Evolutionary conservation across 441 rosid genomes (phyloP), one percentile per base, ranked within the genome.

Genomic region (Hura crepitans): DNA sequence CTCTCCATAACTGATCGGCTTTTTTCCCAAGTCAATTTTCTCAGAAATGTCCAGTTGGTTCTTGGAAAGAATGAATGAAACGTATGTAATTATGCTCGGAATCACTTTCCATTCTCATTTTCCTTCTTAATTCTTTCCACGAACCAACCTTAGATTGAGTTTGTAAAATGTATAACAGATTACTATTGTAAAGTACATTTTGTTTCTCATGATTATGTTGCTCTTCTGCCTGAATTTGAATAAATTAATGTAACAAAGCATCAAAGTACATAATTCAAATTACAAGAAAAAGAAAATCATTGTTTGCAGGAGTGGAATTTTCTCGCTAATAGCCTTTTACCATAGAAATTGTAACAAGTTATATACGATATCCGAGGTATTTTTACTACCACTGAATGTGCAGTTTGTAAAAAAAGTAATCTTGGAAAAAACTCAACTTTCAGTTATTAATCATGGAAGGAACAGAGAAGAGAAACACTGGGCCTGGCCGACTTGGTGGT

Each of bases 1-100:
- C 85, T 11, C 84, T 85, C 68, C 88, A 85, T 70, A 85, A 85
- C 58, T 85, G 70, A 79, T 56, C 9, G 47, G 64, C 6, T 64
- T 58, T 74, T 18, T 11, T 8, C 14, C 5, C 7, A 46, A 4
- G 10, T 25, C 10, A 39, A 39, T 20, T 18, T n/a, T 8, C 53
- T 42, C 47, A 47, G 57, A 39, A 70, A 62, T 70, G 6, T 42
- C 39, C 18, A 15, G 28, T 46, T 68, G 77, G 78, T 75, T 79
- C 82, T 43, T 33, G 74, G 61, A 65, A 81, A 75, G 74, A 77
- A 74, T 53, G 72, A 64, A 33, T 46, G 60, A 58, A 23, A 17
- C 17, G n/a, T n/a, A n/a, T n/a, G 2, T 3, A 62, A 62, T 14
- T 49, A 1, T 9, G 0, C 22, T n/a, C 18, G 45, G 59, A 55